phyloP scores from a whole-genome alignment of 805 yeast species.

The Ogataea siamensis region DNA sequence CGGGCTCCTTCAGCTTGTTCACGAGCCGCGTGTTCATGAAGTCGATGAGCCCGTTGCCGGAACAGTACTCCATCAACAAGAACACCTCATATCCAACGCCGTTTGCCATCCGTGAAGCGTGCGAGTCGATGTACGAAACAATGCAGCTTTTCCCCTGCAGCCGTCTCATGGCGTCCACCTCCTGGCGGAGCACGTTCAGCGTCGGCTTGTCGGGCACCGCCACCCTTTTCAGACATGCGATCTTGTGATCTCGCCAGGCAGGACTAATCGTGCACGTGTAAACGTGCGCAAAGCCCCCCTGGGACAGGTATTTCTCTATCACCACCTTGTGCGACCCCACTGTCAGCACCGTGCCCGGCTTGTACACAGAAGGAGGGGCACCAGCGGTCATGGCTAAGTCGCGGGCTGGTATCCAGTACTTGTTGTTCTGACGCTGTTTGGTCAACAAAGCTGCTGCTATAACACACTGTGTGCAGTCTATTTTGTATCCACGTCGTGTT shows the following conservation, averaged over 20 bases:
- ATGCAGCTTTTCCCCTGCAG: slow-evolving; percentile 74
- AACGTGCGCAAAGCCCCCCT: slow-evolving; percentile 95
- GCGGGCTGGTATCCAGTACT: slow-evolving; percentile 2
- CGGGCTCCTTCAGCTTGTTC: slow-evolving; percentile 64
- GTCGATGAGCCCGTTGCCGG: slow-evolving; percentile 72
- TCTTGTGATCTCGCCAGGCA: slow-evolving; percentile 47
- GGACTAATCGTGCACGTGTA: slow-evolving; percentile 75
- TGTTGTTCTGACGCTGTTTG: too few relatives aligned
- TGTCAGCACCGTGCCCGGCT: slow-evolving; percentile 72
- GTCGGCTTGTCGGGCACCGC: slow-evolving; percentile 88
- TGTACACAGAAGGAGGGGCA: slow-evolving; percentile 56
- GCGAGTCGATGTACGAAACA: slow-evolving; percentile 91
- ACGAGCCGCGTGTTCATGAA: slow-evolving; percentile 73
- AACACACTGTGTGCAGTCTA: not conserved
- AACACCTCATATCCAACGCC: slow-evolving; percentile 70
- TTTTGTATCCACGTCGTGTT: not conserved
- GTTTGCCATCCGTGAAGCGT: slow-evolving; percentile 71
- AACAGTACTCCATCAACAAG: slow-evolving; percentile 76
- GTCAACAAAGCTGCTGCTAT: too few relatives aligned
- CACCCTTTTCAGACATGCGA: slow-evolving; percentile 91
- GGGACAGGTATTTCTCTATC: slow-evolving; percentile 70
- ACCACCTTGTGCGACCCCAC: slow-evolving; percentile 82
- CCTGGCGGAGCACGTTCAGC: slow-evolving; percentile 81
- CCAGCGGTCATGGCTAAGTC: slow-evolving; percentile 23
- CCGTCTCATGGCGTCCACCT: slow-evolving; percentile 96